Base-by-base conservation (phyloP, 2,329 filamentous ascomycete species). In the Trichoderma gracile region DNA sequence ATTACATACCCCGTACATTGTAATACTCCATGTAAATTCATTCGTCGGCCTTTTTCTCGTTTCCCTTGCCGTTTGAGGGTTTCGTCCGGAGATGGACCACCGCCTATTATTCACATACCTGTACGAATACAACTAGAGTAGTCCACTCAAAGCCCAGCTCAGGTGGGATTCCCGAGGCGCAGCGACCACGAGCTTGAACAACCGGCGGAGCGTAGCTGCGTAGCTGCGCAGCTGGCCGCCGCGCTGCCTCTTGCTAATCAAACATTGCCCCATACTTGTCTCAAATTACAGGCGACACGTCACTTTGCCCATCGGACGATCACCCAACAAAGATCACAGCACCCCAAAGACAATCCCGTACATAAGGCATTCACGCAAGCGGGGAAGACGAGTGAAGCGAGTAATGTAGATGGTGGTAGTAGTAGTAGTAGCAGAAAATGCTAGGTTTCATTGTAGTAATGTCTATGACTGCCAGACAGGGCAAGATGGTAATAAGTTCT, bases 211-310 rank as follows among this genome's bases (percentile, higher is more conserved):
- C n/a, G n/a, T n/a, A n/a, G n/a, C n/a, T n/a, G n/a, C n/a, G 30
- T 2, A 30, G 30, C 30, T 30, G 30, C 30, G 30, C 9, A 30
- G 30, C 30, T 30, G 30, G 12, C 10, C 33, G 14, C 33, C 10
- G 10, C 10, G 33, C 33, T 14, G 10, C 33, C 40, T 57, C 30
- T 57, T 21, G 47, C 50, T 56, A 65, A 65, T 62, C 56, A 65
- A 55, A 56, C 61, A 62, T 33, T 15, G 57, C 63, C 63, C 58
- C 58, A 54, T 62, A 33, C 19, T 42, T 43, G 63, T 60, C 63
- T 65, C 57, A 65, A 65, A 65, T 62, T 62, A 43, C 57, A 50
- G 23, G 57, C 57, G 64, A 65, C 58, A 50, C 49, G 64, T 65
- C 64, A 65, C n/a, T 65, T 65, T 49, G 33, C 45, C 42, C 63